A percentile compares a stretch with the other conserved stretches of the same genome.
Conservation (phyloP, 257 asterid species). For the Gentiana straminea region DNA sequence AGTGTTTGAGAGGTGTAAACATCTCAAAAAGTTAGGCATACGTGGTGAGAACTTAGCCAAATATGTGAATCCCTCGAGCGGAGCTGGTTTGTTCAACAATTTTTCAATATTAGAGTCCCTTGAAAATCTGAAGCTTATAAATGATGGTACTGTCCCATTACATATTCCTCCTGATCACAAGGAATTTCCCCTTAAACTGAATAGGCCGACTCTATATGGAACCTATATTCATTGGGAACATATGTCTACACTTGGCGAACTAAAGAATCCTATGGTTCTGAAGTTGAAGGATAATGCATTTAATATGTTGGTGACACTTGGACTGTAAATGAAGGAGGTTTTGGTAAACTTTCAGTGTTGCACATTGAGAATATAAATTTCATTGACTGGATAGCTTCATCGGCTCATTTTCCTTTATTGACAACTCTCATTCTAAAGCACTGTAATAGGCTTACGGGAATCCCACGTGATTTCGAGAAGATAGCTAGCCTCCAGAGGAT, state of each 20-base stretch:
- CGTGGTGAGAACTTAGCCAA: slow-evolving; percentile 13
- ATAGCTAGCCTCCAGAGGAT: slow-evolving; percentile 19
- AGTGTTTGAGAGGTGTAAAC: slow-evolving; percentile 11
- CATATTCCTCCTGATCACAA: slow-evolving; percentile 8
- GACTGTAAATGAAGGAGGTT: slow-evolving; percentile 7
- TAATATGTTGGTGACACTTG: slow-evolving; percentile 12
- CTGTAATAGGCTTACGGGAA: slow-evolving; percentile 21
- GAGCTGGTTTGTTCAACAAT: neutral
- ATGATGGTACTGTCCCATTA: slow-evolving; percentile 9
- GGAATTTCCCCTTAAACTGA: slow-evolving; percentile 24
- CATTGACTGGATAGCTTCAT: slow-evolving; percentile 19
- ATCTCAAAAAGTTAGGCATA: slow-evolving; percentile 23
- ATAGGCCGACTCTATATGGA: slow-evolving; percentile 15
- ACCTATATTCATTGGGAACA: slow-evolving; percentile 29
- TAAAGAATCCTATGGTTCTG: slow-evolving; percentile 25
- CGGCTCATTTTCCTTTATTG: slow-evolving; percentile 24
- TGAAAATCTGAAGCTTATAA: slow-evolving; percentile 29
- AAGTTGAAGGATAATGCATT: slow-evolving; percentile 40
- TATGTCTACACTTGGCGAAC: slow-evolving; percentile 18
- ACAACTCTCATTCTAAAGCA: slow-evolving; percentile 16
- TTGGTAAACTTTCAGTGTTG: slow-evolving; percentile 21
- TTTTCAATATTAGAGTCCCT: slow-evolving; percentile 9
- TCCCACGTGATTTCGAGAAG: slow-evolving; percentile 22
- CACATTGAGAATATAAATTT: slow-evolving; percentile 17
- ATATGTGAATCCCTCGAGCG: slow-evolving; percentile 18